phyloP scores from a whole-genome alignment of 805 yeast genomes.

The Wickerhamiella brachini region DNA sequence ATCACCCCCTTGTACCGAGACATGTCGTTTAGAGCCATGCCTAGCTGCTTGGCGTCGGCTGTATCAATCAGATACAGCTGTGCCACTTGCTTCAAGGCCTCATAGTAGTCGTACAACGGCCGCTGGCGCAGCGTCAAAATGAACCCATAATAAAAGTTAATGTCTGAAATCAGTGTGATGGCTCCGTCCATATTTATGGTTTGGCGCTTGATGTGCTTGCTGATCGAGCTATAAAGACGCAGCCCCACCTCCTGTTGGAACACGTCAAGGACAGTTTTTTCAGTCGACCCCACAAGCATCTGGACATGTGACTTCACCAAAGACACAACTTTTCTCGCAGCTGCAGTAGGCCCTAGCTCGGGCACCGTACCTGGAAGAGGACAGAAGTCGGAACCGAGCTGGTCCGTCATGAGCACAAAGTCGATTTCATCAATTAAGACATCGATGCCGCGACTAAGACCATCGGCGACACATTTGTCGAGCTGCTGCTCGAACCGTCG shows the following conservation, averaged over 20 bases:
- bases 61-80: constrained; percentile 62
- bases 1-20: constrained; percentile 80
- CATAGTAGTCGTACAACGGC: constrained; percentile 54
- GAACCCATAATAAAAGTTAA: constrained; percentile 67
- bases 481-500: constrained; percentile 67
- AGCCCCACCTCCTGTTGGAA: constrained; percentile 91
- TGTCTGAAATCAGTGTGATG: constrained; percentile 61
- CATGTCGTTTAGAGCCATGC: constrained; percentile 68
- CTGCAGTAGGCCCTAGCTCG: constrained; percentile 35
- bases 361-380: constrained; percentile 27
- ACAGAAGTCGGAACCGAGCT: constrained; percentile 48
- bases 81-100: constrained; percentile 72
- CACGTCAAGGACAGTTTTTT: constrained; percentile 75
- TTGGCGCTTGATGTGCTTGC: constrained; percentile 61
- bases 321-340: constrained; percentile 49
- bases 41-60: constrained; percentile 71
- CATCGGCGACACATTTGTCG: constrained; percentile 85
- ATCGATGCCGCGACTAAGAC: constrained; percentile 82
- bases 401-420: constrained; percentile 39
- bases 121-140: constrained; percentile 39
- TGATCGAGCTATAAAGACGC: constrained; percentile 61
- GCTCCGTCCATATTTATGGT: constrained; percentile 75
- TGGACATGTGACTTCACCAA: constrained; percentile 59
- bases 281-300: constrained; percentile 68
- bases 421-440: constrained; percentile 75